Evolutionary conservation across 2,329 filamentous ascomycete species (phyloP).

Genomic region (Phyllosticta citribraziliensis): DNA sequence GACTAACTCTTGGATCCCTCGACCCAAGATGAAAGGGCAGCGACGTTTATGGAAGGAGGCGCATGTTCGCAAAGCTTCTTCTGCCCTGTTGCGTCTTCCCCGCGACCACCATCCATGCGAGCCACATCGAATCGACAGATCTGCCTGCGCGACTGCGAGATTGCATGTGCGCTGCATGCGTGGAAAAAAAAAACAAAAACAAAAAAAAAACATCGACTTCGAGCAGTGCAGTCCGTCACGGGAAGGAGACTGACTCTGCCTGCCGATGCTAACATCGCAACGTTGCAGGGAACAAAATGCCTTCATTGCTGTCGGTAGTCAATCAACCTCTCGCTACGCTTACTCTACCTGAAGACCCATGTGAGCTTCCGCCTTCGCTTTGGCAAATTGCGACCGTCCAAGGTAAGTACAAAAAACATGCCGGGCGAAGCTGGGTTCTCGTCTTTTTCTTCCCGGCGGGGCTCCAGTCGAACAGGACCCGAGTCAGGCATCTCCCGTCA

Average conservation of each 20-base stretch:
- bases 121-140: neutral
- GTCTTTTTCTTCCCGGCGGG: neutral
- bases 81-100: neutral
- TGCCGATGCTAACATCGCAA: neutral
- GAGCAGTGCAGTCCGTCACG: neutral
- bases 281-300: neutral
- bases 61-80: neutral
- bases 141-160: neutral
- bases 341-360: too few species aligned
- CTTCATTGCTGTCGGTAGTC: too few species aligned
- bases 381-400: neutral
- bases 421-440: neutral
- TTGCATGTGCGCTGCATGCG: neutral
- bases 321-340: too few species aligned
- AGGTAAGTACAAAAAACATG: neutral
- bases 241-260: neutral
- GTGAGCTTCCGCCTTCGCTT: neutral
- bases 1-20: neutral
- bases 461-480: neutral
- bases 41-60: neutral
- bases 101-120: neutral
- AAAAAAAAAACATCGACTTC: neutral
- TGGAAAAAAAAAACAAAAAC: neutral
- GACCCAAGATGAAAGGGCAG: neutral
- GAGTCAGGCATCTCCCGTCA: neutral